These are phyloP conservation scores for Cyamopsis tetragonoloba DNA, from an alignment of 306 rosid species.

Conservation along the genomic window DNA sequence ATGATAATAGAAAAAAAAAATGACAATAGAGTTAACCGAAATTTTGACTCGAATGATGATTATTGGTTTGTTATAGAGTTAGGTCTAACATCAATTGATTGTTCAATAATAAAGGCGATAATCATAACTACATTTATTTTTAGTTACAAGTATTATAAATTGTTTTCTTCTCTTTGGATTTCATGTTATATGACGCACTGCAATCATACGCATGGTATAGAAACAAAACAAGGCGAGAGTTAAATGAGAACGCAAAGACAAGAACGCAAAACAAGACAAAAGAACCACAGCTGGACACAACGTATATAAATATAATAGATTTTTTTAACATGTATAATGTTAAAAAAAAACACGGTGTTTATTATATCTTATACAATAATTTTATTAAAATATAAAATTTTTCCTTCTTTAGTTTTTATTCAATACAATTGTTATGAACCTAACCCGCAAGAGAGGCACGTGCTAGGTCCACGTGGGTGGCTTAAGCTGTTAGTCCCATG, in stretches of 20 bases:
- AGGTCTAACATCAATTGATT: slow-evolving; percentile 36
- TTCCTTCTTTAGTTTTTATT: too few species aligned
- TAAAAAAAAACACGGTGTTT: too few species aligned
- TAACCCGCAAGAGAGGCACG: too few species aligned
- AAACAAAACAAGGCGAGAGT: background rate
- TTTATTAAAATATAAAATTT: too few species aligned
- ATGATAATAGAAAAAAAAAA: too few species aligned
- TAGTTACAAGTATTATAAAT: background rate
- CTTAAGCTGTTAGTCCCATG: too few species aligned
- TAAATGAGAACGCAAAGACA: background rate
- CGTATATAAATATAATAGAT: slow-evolving; percentile 19
- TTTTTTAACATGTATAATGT: too few species aligned
- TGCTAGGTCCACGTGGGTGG: too few species aligned
- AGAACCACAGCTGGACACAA: slow-evolving; percentile 35
- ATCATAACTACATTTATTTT: background rate
- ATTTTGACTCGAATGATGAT: slow-evolving; percentile 15
- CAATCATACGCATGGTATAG: slow-evolving; percentile 17
- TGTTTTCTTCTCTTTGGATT: background rate
- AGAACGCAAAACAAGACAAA: slow-evolving; percentile 37
- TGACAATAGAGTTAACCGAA: too few species aligned
- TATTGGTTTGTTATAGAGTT: slow-evolving; percentile 43
- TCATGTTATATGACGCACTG: background rate
- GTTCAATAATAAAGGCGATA: slow-evolving; percentile 8
- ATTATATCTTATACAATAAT: too few species aligned
- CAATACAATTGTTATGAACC: too few species aligned